phyloP scores from a whole-genome alignment of 2,329 filamentous ascomycete genomes.

The Fusarium gaditjirri region DNA sequence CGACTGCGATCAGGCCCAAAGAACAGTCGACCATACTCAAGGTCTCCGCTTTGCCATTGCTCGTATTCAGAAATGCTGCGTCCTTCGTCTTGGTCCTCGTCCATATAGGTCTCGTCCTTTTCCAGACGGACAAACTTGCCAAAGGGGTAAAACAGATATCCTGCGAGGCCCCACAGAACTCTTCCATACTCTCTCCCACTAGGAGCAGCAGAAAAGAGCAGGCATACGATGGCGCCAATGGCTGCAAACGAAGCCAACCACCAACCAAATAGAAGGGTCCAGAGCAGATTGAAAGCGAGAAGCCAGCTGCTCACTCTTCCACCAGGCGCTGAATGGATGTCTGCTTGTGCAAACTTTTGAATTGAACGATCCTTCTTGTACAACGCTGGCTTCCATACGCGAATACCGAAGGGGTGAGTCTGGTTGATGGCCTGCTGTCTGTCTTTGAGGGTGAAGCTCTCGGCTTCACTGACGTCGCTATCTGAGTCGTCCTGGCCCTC shows the following conservation, averaged over 20 bases:
- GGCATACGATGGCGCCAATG: constrained; percentile 79
- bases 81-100: constrained; percentile 95
- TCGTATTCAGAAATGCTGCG: constrained; percentile 98
- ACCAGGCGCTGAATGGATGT: constrained; percentile 95
- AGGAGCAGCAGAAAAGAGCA: constrained; percentile 79
- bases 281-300: constrained; percentile 86
- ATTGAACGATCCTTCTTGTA: constrained; percentile 99
- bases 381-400: constrained; percentile 97
- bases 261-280: constrained; percentile 95
- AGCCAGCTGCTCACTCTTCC: constrained; percentile 86
- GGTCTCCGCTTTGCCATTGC: constrained; percentile 97
- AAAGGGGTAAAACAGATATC: constrained; percentile 95
- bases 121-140: constrained; percentile 95
- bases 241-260: constrained; percentile 87
- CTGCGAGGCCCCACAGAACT: constrained; percentile 83
- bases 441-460: constrained; percentile 98
- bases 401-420: constrained; percentile 97
- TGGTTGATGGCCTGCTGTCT: constrained; percentile 98
- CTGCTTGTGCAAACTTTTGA: constrained; percentile 93
- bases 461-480: constrained; percentile 84
- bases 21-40: constrained; percentile 95
- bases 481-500: constrained; percentile 71
- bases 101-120: constrained; percentile 91
- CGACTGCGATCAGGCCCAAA: constrained; percentile 85
- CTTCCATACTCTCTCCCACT: constrained; percentile 88